These are phyloP conservation scores for Aquilaria malaccensis DNA, from an alignment of 345 rosid genomes.

Conservation along the genomic window DNA sequence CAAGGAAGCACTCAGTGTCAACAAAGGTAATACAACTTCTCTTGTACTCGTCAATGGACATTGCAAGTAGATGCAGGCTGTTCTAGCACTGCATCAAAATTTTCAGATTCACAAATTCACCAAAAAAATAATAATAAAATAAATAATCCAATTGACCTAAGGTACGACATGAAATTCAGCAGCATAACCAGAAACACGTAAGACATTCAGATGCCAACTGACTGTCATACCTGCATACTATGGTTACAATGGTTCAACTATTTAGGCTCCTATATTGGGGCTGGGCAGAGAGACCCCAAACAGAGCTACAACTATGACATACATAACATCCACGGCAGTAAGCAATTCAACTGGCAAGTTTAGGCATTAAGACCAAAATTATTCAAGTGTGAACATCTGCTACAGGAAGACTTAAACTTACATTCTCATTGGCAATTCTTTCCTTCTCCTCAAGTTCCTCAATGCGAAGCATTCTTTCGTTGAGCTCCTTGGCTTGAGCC, in stretches of 20 bases:
- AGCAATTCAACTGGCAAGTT: background rate
- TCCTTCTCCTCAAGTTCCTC: constrained; percentile 91
- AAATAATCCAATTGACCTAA: background rate
- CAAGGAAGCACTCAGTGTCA: constrained; percentile 6
- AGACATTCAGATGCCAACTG: too few relatives aligned
- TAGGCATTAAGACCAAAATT: too few relatives aligned
- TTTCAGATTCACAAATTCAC: background rate
- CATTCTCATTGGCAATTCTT: constrained; percentile 89
- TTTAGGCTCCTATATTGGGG: too few relatives aligned
- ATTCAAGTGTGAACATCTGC: constrained; percentile 1
- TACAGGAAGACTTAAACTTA: constrained; percentile 25
- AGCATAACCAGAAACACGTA: too few relatives aligned
- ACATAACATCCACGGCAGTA: background rate
- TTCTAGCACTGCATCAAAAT: background rate
- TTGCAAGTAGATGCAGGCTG: background rate
- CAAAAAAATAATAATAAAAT: background rate
- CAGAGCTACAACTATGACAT: too few relatives aligned
- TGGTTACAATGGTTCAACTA: too few relatives aligned
- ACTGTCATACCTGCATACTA: too few relatives aligned
- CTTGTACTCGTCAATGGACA: background rate
- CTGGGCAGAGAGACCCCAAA: too few relatives aligned
- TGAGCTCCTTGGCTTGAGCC: constrained; percentile 74
- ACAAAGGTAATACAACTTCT: background rate
- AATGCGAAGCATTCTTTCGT: constrained; percentile 53
- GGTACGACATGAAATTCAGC: too few relatives aligned